These are phyloP conservation scores for Thermothielavioides terrestris DNA, from an alignment of 495 filamentous ascomycete genomes.

Conservation along the genomic window DNA sequence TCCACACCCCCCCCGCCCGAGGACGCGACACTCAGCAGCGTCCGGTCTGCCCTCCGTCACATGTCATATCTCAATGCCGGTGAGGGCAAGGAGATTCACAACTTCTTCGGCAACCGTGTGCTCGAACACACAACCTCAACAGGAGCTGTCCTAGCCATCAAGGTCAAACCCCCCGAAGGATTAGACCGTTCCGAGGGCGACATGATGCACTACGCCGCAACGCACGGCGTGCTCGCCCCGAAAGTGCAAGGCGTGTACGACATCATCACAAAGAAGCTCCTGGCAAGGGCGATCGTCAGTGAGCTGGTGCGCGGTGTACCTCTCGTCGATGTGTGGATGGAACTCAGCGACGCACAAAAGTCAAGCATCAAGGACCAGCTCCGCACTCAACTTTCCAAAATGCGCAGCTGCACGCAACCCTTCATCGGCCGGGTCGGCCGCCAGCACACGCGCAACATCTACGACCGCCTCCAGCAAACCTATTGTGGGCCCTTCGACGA, in stretches of 20 bases:
- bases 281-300: not conserved
- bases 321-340: not conserved
- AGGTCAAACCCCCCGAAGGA: not conserved
- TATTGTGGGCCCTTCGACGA: slow-evolving; percentile 1
- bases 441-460: not conserved
- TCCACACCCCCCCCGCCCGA: no score
- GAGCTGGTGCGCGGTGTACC: not conserved
- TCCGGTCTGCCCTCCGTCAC: no score
- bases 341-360: not conserved
- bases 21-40: no score
- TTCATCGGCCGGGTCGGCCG: not conserved
- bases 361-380: not conserved
- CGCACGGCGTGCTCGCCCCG: not conserved
- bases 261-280: not conserved
- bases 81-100: not conserved
- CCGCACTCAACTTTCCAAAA: not conserved
- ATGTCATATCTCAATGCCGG: not conserved
- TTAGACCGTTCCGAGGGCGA: not conserved
- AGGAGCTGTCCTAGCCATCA: not conserved
- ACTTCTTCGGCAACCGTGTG: not conserved
- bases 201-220: not conserved
- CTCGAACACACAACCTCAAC: not conserved
- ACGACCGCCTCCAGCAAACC: not conserved
- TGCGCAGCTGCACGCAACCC: not conserved
- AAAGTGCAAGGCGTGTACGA: slow-evolving; percentile 3